phyloP scores from a whole-genome alignment of 768 basidiomycete species.

The Lentinula sp. region DNA sequence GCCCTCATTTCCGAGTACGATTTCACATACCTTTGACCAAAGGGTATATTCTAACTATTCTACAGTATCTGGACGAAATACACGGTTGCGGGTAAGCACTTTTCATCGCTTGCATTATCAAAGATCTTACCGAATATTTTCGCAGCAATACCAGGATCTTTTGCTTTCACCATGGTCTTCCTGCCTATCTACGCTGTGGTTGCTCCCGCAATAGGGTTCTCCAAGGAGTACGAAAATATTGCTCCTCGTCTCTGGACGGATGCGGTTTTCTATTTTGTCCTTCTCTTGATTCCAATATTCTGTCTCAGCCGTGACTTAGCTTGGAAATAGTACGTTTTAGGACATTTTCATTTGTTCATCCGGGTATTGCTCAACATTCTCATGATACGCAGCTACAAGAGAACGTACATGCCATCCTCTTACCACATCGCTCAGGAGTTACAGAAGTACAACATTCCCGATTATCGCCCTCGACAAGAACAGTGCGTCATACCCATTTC shows the following conservation, averaged over 20 bases:
- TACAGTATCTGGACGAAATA: conserved; percentile 98
- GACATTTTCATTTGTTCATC: conserved; percentile 4
- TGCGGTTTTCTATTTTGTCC: conserved; percentile 82
- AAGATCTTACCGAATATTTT: conserved; percentile 8
- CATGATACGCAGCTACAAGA: conserved; percentile 58
- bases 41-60: not conserved
- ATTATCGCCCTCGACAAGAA: conserved; percentile 95
- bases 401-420: conserved; percentile 86
- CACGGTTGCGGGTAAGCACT: conserved; percentile 73
- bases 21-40: not conserved
- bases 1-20: conserved; percentile 95
- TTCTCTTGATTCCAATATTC: conserved; percentile 77
- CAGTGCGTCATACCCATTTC: conserved; percentile 58
- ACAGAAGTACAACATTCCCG: conserved; percentile 98
- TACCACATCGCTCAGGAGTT: conserved; percentile 99
- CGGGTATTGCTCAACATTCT: conserved; percentile 6
- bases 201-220: conserved; percentile 84
- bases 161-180: conserved; percentile 93
- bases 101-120: not conserved
- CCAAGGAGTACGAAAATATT: conserved; percentile 83
- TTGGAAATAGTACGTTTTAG: conserved; percentile 88
- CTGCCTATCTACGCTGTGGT: conserved; percentile 86
- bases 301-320: conserved; percentile 85
- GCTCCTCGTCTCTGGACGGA: conserved; percentile 89
- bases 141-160: conserved; percentile 92